Percentiles rank a stretch among this genome's conserved stretches.
Conservation (phyloP, 352 stramenopile genomes). For the Pythium brachiatum region DNA sequence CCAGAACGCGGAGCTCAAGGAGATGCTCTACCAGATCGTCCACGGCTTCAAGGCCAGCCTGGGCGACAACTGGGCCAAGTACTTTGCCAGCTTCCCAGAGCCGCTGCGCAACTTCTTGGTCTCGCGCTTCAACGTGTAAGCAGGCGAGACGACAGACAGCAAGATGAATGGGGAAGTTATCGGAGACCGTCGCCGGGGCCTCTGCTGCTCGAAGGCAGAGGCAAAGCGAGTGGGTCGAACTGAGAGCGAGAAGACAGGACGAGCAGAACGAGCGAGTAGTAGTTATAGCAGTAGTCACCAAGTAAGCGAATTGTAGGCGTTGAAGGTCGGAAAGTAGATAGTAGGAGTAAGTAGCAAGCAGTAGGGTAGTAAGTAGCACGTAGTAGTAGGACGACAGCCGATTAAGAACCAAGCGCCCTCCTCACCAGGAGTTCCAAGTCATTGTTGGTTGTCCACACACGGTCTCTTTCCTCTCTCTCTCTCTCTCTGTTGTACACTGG, state of each 20-base stretch:
- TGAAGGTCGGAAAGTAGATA: constrained; percentile 32
- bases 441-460: background rate
- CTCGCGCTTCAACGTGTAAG: constrained; percentile 81
- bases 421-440: background rate
- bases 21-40: constrained; percentile 88
- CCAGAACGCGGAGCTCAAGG: constrained; percentile 71
- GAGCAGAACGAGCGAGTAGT: constrained; percentile 10
- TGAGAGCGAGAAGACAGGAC: constrained; percentile 1
- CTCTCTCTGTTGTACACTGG: no score
- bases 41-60: constrained; percentile 88
- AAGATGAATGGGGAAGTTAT: background rate
- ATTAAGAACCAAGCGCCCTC: constrained; percentile 4
- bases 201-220: constrained; percentile 24
- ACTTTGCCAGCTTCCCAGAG: constrained; percentile 84
- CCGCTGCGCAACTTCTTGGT: constrained; percentile 77
- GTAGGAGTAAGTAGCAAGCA: constrained; percentile 46
- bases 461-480: no score
- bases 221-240: background rate
- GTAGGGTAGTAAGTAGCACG: constrained; percentile 40
- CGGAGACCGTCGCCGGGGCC: background rate
- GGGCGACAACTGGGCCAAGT: constrained; percentile 83
- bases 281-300: constrained; percentile 27
- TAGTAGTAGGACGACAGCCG: constrained; percentile 32
- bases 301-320: constrained; percentile 23
- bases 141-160: background rate